Conservation (phyloP, 257 asterid species). For the Rubia yunnanensis region DNA sequence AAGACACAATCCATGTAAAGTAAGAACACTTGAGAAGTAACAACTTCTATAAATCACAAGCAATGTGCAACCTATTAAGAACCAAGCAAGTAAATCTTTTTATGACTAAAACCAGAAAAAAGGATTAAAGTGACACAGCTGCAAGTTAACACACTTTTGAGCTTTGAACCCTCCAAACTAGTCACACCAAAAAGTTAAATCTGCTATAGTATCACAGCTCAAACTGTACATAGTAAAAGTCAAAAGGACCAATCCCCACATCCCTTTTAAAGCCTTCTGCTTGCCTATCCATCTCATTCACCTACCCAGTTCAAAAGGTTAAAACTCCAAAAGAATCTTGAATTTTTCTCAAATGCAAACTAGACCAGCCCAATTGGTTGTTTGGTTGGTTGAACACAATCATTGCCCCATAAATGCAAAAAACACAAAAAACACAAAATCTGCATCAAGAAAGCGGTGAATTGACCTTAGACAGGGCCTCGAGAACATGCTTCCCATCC, state of each 20-base stretch:
- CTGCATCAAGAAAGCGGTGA: not conserved
- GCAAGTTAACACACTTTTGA: slow-evolving; percentile 5
- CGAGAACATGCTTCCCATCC: slow-evolving; percentile 24
- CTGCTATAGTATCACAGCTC: not conserved
- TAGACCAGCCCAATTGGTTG: not conserved
- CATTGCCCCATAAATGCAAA: not conserved
- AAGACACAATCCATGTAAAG: not conserved
- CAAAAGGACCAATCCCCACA: slow-evolving; percentile 2
- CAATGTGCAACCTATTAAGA: not conserved
- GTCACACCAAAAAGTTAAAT: not conserved
- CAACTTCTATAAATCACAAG: no score
- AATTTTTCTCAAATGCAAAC: not conserved
- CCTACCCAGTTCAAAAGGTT: not conserved
- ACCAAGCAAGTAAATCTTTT: not conserved
- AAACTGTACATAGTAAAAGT: not conserved
- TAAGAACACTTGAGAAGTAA: no score
- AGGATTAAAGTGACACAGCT: not conserved
- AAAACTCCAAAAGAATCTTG: not conserved
- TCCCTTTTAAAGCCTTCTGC: not conserved
- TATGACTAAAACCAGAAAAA: not conserved
- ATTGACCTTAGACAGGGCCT: slow-evolving; percentile 36
- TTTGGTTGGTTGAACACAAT: not conserved
- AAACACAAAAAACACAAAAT: not conserved
- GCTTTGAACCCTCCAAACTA: not conserved
- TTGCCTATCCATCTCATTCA: slow-evolving; percentile 4